Evolutionary conservation across 169 alveolate genomes (phyloP), one percentile per base, ranked within the genome.

Genomic region (Eimeria brunetti): DNA sequence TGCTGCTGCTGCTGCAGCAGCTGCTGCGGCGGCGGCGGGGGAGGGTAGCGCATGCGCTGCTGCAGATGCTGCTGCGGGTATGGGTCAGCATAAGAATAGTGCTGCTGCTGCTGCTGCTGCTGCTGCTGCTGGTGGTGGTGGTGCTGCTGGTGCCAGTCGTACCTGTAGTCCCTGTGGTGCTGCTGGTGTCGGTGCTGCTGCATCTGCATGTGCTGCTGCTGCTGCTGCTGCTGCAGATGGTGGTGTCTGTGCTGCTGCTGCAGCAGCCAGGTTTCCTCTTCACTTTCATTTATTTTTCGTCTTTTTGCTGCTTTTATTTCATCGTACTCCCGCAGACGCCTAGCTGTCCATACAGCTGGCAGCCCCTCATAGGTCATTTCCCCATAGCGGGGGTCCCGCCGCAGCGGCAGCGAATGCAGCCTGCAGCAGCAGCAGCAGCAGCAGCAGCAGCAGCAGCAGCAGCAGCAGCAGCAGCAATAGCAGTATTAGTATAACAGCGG

Each of bases 381-480:
- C 36, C 30, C 62, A 38, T 12, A 76, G 36, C 36, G 62, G n/a
- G 62, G 62, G 53, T 76, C 53, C 14, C 53, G 44, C 6, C 88
- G 88, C 30, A 76, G 6, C 6, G 64, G 22, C 6, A 76, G 88
- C 4, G 88, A 76, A 22, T 76, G 88, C 88, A 41, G 62, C 62
- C 88, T 76, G 88, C 83, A 71, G 83, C 83, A 36, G 83, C 44
- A 71, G 83, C 83, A 62, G 83, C 83, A 71, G 83, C 83, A 71
- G 53, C 83, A 62, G 83, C 73, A 62, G 73, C 73, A 62, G 73
- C 73, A 62, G 73, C 12, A 22, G 33, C 6, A 27, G 64, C 24
- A 56, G 24, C 78, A 67, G 78, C 78, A n/a, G 78, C 78, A 56
- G 64, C 64, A 56, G 64, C 64, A 56, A 18, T 18, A 56, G 64